Evolutionary conservation across 1,139 yeast genomes (phyloP).

Genomic region (Scheffersomyces quercinus): DNA sequence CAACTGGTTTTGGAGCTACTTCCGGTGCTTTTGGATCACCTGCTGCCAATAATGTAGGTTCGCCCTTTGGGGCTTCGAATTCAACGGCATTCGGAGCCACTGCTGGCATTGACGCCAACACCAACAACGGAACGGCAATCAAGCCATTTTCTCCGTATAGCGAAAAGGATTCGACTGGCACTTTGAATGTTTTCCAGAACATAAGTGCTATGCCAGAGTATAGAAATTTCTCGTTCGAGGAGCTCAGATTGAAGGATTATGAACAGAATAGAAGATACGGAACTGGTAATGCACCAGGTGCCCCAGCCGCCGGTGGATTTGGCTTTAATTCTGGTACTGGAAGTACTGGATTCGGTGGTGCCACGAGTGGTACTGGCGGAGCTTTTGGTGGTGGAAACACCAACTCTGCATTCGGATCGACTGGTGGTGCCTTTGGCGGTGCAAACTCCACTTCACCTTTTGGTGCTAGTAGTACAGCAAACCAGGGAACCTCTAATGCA

Average conservation of each 20-base stretch:
- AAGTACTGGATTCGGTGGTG: constrained; percentile 9
- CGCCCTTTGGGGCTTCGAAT: constrained; percentile 28
- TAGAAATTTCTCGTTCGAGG: constrained; percentile 78
- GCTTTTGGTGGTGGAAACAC: constrained; percentile 12
- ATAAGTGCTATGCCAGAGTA: constrained; percentile 92
- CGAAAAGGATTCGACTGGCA: constrained; percentile 72
- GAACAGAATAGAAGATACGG: constrained; percentile 70
- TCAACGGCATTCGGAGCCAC: constrained; percentile 27
- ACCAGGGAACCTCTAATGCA: constrained; percentile 1
- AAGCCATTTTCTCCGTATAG: constrained; percentile 64
- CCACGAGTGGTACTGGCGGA: constrained; percentile 11
- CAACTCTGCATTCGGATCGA: constrained; percentile 13
- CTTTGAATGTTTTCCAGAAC: constrained; percentile 66
- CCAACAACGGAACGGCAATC: constrained; percentile 69
- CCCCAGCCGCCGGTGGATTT: constrained; percentile 22
- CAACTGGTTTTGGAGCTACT: constrained; percentile 23
- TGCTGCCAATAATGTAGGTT: constrained; percentile 19
- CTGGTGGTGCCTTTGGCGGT: constrained; percentile 23
- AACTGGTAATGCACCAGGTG: constrained; percentile 26
- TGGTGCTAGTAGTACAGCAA: constrained; percentile 14
- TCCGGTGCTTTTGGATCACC: constrained; percentile 12
- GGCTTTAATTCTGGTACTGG: constrained; percentile 18
- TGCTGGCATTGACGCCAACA: constrained; percentile 35
- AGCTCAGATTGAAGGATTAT: constrained; percentile 86
- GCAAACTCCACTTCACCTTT: constrained; percentile 23